phyloP scores from a whole-genome alignment of 768 basidiomycete genomes.

The Dictyophora rubrovolvata region DNA sequence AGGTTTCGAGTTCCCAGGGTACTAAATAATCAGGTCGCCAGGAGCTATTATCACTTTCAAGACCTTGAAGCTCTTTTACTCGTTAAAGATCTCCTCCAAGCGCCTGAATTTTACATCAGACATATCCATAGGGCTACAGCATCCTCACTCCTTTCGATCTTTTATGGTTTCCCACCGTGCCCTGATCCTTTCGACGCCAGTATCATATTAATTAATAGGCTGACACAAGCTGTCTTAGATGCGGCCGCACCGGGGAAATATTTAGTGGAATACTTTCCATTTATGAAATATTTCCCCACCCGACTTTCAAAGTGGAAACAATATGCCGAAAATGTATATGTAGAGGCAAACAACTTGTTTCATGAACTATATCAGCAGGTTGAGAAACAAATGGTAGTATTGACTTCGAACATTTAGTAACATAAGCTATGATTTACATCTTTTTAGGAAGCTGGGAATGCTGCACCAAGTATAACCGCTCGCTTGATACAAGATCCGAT shows the following conservation, averaged over 20 bases:
- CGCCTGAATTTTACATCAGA: slow-evolving; percentile 12
- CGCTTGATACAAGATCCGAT: neutral
- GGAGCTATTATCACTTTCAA: slow-evolving; percentile 19
- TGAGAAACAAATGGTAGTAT: neutral
- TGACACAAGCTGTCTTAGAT: neutral
- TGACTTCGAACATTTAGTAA: neutral
- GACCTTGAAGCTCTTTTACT: slow-evolving; percentile 23
- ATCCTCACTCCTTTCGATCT: neutral
- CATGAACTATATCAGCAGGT: neutral
- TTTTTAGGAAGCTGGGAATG: neutral
- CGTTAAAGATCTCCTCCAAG: slow-evolving; percentile 18
- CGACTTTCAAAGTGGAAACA: neutral
- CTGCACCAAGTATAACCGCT: neutral
- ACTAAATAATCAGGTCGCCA: slow-evolving; percentile 18
- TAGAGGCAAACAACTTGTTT: neutral
- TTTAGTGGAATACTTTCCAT: neutral
- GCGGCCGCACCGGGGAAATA: neutral
- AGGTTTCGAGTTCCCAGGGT: slow-evolving; percentile 27
- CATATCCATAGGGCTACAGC: neutral
- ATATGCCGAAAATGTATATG: neutral
- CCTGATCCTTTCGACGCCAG: neutral
- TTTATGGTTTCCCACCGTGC: neutral
- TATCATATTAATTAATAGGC: neutral
- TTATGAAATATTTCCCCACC: neutral
- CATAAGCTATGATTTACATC: neutral